phyloP scores from a whole-genome alignment of 1,139 yeast genomes.

The Scheffersomyces parashehatae region DNA sequence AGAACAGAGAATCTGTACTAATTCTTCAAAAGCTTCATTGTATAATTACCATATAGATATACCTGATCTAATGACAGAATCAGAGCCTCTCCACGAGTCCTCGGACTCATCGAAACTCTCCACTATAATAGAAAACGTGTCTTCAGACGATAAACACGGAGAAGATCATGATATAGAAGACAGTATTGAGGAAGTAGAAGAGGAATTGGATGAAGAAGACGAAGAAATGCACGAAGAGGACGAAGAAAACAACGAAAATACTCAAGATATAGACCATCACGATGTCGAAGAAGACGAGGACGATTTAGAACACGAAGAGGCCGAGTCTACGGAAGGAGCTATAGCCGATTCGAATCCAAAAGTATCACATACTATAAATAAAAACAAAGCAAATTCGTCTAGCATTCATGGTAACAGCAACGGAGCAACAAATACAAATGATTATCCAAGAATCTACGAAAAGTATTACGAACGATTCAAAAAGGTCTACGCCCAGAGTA shows the following conservation, averaged over 20 bases:
- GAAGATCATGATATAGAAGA: neutral
- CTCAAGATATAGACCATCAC: neutral
- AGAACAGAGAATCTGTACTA: too few species aligned
- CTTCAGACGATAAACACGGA: constrained; percentile 1
- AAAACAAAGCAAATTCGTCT: too few species aligned
- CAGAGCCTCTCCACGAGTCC: too few species aligned
- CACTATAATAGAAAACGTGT: neutral
- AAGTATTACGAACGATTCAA: constrained; percentile 28
- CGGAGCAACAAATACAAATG: constrained; percentile 6
- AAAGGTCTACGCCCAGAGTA: constrained; percentile 22
- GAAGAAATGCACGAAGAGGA: neutral
- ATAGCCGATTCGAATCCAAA: neutral
- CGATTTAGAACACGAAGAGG: neutral
- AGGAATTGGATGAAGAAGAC: neutral
- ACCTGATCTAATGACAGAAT: too few species aligned
- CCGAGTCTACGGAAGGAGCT: neutral
- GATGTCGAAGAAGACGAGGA: too few species aligned
- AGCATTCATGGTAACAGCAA: too few species aligned
- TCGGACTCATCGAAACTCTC: too few species aligned
- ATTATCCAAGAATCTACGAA: constrained; percentile 26
- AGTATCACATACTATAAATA: neutral
- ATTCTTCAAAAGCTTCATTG: too few species aligned
- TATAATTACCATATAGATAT: too few species aligned
- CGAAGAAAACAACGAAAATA: neutral
- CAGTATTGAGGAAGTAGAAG: neutral